Conservation (phyloP, 225 moss, liverwort and hornwort genomes). For the Pleurozium schreberi region DNA sequence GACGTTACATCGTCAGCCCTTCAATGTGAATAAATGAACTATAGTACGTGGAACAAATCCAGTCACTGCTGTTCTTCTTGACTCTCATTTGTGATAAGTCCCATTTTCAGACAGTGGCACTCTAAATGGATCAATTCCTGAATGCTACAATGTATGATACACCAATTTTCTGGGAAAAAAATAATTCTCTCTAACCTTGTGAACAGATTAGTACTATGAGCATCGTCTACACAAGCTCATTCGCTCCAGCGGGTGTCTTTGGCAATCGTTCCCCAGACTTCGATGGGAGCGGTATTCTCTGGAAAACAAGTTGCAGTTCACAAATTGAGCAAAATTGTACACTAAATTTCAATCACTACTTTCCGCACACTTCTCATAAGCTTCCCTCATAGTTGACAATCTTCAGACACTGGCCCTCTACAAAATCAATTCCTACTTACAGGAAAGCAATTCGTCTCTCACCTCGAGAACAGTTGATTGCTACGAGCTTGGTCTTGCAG, state of each 20-base stretch:
- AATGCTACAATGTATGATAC: neutral
- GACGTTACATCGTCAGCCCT: neutral
- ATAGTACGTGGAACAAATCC: neutral
- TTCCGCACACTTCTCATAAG: too few relatives aligned
- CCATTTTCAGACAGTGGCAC: neutral
- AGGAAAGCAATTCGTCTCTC: neutral
- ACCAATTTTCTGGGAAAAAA: neutral
- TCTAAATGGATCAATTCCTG: neutral
- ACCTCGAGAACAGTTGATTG: neutral
- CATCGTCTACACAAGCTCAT: conserved; percentile 12
- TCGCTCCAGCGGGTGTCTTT: conserved; percentile 19
- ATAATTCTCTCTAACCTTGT: neutral
- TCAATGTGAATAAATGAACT: neutral
- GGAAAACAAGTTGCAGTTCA: conserved; percentile 41
- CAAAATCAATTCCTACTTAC: neutral
- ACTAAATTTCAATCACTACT: neutral
- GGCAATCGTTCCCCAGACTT: conserved; percentile 30
- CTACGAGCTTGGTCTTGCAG: neutral
- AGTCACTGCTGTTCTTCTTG: neutral
- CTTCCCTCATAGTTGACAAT: neutral
- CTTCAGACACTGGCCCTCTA: neutral
- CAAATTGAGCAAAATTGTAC: neutral
- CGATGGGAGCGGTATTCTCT: conserved; percentile 42
- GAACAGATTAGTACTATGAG: neutral
- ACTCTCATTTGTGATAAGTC: neutral